phyloP scores from a whole-genome alignment of 129 eudicot genomes.

The Tagetes erecta region DNA sequence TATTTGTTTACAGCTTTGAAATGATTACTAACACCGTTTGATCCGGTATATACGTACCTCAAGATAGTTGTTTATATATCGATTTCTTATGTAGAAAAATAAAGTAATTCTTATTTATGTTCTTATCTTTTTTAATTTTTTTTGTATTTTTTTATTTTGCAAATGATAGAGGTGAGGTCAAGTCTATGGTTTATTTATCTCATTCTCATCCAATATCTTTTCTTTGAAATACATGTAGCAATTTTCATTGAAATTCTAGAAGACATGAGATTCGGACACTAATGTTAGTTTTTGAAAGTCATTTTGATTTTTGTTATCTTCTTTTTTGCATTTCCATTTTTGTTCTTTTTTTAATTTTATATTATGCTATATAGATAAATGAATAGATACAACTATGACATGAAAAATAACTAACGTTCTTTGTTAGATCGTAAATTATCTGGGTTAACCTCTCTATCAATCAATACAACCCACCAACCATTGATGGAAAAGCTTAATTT shows the following conservation, averaged over 20 bases:
- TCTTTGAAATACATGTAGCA: neutral
- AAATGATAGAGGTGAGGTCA: too few species aligned
- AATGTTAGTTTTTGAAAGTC: neutral
- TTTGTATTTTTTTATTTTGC: too few species aligned
- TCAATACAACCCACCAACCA: too few species aligned
- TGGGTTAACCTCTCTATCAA: too few species aligned
- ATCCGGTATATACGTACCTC: neutral
- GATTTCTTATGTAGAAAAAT: neutral
- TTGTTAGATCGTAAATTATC: too few species aligned
- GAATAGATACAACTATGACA: too few species aligned
- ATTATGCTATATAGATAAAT: too few species aligned
- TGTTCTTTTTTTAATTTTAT: neutral
- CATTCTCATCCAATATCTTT: neutral
- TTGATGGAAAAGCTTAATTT: too few species aligned
- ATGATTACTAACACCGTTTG: neutral
- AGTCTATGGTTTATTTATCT: constrained; percentile 1
- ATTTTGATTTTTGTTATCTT: neutral
- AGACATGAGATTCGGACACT: neutral
- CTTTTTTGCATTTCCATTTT: neutral
- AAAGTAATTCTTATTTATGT: neutral
- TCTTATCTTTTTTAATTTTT: too few species aligned
- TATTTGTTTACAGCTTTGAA: neutral
- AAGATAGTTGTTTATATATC: neutral
- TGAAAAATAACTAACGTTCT: too few species aligned
- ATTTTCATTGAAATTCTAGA: constrained; percentile 17